Conservation (phyloP, 148 eudicot genomes). For the Silene conica region DNA sequence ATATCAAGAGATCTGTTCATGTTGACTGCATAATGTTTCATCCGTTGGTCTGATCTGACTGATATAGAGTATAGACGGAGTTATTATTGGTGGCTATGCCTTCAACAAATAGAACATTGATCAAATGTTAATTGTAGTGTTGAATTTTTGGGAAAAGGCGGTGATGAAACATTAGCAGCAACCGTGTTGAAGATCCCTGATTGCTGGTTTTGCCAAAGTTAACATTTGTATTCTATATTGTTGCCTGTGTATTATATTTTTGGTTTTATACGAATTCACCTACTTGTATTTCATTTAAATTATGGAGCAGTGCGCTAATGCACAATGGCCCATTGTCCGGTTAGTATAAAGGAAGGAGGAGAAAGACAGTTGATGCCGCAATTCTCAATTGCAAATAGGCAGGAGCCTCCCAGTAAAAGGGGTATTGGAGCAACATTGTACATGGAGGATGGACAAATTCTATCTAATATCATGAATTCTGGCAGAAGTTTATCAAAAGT, state of each 20-base stretch:
- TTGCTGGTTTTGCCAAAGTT: constrained; percentile 1
- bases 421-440: neutral
- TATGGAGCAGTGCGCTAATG: neutral
- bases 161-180: neutral
- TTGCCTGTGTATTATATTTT: neutral
- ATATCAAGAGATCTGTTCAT: neutral
- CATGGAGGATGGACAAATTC: neutral
- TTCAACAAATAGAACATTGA: neutral
- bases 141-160: neutral
- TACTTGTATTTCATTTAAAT: neutral
- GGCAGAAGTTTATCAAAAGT: neutral
- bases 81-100: neutral
- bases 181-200: neutral
- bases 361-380: no score
- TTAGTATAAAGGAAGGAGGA: no score
- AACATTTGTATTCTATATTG: neutral
- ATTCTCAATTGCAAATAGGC: no score
- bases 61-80: neutral
- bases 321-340: neutral
- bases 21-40: neutral
- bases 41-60: neutral
- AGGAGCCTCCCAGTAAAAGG: neutral
- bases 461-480: neutral
- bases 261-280: neutral
- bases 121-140: neutral